phyloP scores from a whole-genome alignment of 495 filamentous ascomycete genomes.

The Aspergillus bridgeri region DNA sequence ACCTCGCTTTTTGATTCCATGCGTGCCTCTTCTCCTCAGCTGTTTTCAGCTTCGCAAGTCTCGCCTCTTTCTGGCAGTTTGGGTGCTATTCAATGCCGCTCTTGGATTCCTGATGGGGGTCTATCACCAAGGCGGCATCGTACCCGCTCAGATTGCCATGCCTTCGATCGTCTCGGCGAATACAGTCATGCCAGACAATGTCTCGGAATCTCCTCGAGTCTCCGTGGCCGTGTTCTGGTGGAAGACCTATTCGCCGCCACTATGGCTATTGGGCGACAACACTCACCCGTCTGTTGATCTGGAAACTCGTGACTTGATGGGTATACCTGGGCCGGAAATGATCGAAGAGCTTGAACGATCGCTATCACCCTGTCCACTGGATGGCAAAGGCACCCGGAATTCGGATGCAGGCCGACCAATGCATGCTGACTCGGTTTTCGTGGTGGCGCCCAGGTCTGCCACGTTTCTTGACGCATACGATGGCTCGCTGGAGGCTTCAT shows the following conservation, averaged over 20 bases:
- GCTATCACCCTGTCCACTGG: conserved; percentile 51
- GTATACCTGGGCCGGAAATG: conserved; percentile 60
- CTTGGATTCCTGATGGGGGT: conserved; percentile 83
- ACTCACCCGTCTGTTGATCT: conserved; percentile 51
- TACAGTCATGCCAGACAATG: conserved; percentile 6
- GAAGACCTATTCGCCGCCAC: conserved; percentile 94
- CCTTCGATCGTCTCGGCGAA: conserved; percentile 33
- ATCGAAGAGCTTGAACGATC: conserved; percentile 51
- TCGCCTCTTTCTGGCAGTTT: conserved; percentile 59
- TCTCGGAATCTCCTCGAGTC: conserved; percentile 42
- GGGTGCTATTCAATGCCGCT: conserved; percentile 79
- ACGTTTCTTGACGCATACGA: conserved; percentile 65
- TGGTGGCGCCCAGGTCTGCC: conserved; percentile 69
- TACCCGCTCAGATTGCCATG: conserved; percentile 69
- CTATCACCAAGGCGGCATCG: conserved; percentile 91
- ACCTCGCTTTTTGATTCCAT: conserved; percentile 86
- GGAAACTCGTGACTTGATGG: conserved; percentile 79
- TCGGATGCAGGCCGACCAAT: background rate
- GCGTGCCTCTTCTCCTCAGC: conserved; percentile 82
- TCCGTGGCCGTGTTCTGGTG: conserved; percentile 79
- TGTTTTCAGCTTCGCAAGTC: conserved; percentile 69
- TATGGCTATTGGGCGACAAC: conserved; percentile 83
- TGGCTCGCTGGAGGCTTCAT: conserved; percentile 23
- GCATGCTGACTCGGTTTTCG: conserved; percentile 47
- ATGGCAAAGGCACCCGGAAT: background rate